phyloP scores from a whole-genome alignment of 2,329 filamentous ascomycete genomes.

The Neofusicoccum cordaticola region DNA sequence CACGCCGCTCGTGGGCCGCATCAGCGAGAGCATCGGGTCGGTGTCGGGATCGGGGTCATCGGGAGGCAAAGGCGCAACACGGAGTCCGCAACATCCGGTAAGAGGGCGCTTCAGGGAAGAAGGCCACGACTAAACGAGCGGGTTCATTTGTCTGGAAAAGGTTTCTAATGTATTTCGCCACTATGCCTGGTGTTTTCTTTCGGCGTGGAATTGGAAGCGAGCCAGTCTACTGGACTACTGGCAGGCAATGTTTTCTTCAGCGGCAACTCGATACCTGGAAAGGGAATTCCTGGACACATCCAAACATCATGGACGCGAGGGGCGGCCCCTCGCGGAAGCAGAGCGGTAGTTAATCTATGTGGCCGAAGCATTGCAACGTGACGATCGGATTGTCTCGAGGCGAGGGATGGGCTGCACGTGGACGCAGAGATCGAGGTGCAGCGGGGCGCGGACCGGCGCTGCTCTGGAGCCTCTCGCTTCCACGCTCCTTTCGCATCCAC shows the following conservation, averaged over 20 bases:
- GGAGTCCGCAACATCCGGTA: not conserved
- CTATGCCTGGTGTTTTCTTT: not conserved
- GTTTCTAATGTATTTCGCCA: not conserved
- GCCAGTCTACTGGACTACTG: not conserved
- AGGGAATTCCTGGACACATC: not conserved
- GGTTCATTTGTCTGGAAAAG: not conserved
- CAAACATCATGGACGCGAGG: not conserved
- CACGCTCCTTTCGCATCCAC: not conserved
- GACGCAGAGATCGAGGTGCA: not conserved
- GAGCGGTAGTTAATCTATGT: not conserved
- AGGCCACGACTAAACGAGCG: not conserved
- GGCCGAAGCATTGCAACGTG: not conserved
- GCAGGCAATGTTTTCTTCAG: not conserved
- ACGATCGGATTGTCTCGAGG: not conserved
- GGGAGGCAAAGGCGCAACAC: not conserved
- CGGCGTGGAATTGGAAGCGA: not conserved
- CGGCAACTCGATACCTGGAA: not conserved
- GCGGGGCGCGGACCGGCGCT: not conserved
- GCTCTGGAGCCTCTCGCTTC: not conserved
- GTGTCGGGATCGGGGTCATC: slow-evolving; percentile 2
- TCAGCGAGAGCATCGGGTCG: slow-evolving; percentile 11
- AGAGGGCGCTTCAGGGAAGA: slow-evolving; percentile 14
- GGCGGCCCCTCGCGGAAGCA: not conserved
- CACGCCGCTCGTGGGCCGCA: slow-evolving; percentile 11
- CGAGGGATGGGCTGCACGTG: not conserved